Evolutionary conservation across 768 basidiomycete species (phyloP).

Genomic region (Rhizopogon rudus): DNA sequence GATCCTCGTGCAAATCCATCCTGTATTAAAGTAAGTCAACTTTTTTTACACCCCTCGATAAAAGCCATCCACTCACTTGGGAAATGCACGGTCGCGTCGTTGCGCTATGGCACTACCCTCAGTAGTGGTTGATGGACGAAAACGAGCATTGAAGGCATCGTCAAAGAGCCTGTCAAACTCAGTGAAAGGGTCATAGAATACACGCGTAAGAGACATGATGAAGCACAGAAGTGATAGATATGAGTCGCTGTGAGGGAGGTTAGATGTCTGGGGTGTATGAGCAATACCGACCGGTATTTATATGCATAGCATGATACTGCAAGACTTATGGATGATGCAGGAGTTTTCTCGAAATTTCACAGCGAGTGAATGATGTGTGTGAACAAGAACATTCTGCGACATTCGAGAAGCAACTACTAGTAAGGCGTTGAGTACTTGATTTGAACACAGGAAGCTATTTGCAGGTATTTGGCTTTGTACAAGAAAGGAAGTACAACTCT

Average conservation of each 20-base stretch:
- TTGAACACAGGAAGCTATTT: not conserved
- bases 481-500: not conserved
- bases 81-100: constrained; percentile 11
- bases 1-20: constrained; percentile 52
- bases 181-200: constrained; percentile 33
- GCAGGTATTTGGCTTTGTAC: not conserved
- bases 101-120: constrained; percentile 7
- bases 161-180: constrained; percentile 41
- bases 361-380: no score
- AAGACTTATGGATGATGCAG: no score
- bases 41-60: no score
- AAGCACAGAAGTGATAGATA: not conserved
- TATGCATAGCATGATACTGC: no score
- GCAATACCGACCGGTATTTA: no score
- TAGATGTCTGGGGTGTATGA: no score
- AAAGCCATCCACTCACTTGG: constrained; percentile 20
- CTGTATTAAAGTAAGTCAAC: constrained; percentile 20
- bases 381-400: no score
- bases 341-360: no score
- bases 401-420: no score
- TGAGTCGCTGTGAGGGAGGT: no score
- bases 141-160: constrained; percentile 24
- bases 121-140: constrained; percentile 10
- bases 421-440: not conserved
- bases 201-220: constrained; percentile 20